Evolutionary conservation across 2,329 filamentous ascomycete species (phyloP).

Genomic region (Colletotrichum karsti): DNA sequence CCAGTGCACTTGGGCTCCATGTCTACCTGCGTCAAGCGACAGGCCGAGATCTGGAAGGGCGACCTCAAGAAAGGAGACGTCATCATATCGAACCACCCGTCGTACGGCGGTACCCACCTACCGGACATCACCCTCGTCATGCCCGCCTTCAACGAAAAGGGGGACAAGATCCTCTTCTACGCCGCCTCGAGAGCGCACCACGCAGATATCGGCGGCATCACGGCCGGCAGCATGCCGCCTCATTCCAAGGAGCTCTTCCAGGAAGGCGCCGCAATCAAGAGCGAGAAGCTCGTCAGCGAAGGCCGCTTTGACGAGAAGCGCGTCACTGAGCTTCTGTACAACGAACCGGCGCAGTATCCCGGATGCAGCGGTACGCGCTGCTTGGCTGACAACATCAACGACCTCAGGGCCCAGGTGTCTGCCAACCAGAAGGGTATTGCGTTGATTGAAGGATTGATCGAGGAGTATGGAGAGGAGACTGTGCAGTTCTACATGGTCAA

Average conservation of each 20-base stretch:
- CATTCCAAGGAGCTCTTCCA: slow-evolving; percentile 72
- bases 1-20: slow-evolving; percentile 85
- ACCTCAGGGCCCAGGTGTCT: slow-evolving; percentile 84
- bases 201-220: slow-evolving; percentile 85
- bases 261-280: slow-evolving; percentile 70
- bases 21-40: slow-evolving; percentile 82
- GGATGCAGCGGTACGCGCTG: slow-evolving; percentile 83
- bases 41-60: slow-evolving; percentile 82
- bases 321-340: slow-evolving; percentile 75
- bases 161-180: slow-evolving; percentile 81
- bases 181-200: slow-evolving; percentile 84
- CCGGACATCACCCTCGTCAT: slow-evolving; percentile 85
- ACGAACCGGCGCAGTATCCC: slow-evolving; percentile 77
- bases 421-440: slow-evolving; percentile 88
- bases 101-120: slow-evolving; percentile 83
- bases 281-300: slow-evolving; percentile 76
- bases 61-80: slow-evolving; percentile 82
- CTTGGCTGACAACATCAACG: slow-evolving; percentile 82
- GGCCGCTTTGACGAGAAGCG: slow-evolving; percentile 82
- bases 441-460: slow-evolving; percentile 78
- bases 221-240: slow-evolving; percentile 84
- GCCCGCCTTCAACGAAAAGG: slow-evolving; percentile 73
- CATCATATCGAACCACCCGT: slow-evolving; percentile 84
- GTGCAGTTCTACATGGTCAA: slow-evolving; percentile 87
- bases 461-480: slow-evolving; percentile 79